Evolutionary conservation across 1,284 basidiomycete species (phyloP).

Genomic region (Microbotryum saponariae): DNA sequence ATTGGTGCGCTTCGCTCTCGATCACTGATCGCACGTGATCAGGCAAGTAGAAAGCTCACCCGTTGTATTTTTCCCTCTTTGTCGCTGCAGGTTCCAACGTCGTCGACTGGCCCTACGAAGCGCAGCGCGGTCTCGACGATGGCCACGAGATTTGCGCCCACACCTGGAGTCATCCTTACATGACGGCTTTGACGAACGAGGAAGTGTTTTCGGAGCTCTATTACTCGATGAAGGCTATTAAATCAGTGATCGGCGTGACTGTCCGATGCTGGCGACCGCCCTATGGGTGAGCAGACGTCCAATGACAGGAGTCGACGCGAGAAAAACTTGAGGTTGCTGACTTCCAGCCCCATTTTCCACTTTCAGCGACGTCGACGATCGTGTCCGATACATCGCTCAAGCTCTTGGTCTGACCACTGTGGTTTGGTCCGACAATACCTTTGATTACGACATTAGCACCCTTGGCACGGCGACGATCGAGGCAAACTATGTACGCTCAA

Average conservation of each 20-base stretch:
- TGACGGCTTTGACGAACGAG: conserved; percentile 48
- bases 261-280: conserved; percentile 42
- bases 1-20: conserved; percentile 24
- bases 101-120: conserved; percentile 50
- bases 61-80: conserved; percentile 39
- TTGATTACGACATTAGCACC: conserved; percentile 11
- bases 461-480: conserved; percentile 36
- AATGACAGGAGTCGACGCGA: neutral
- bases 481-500: conserved; percentile 43
- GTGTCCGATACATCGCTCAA: conserved; percentile 48
- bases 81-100: conserved; percentile 45
- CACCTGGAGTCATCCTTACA: conserved; percentile 44
- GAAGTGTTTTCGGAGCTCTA: conserved; percentile 51
- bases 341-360: conserved; percentile 14
- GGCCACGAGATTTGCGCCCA: conserved; percentile 40
- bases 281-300: conserved; percentile 41
- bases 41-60: neutral
- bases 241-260: conserved; percentile 47
- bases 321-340: neutral
- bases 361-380: conserved; percentile 48
- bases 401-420: conserved; percentile 47
- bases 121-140: conserved; percentile 45
- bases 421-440: conserved; percentile 47
- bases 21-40: conserved; percentile 21
- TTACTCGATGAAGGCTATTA: conserved; percentile 49